These are phyloP conservation scores for Epicoccum sorghinum DNA, from an alignment of 2,329 filamentous ascomycete genomes.

Conservation along the genomic window DNA sequence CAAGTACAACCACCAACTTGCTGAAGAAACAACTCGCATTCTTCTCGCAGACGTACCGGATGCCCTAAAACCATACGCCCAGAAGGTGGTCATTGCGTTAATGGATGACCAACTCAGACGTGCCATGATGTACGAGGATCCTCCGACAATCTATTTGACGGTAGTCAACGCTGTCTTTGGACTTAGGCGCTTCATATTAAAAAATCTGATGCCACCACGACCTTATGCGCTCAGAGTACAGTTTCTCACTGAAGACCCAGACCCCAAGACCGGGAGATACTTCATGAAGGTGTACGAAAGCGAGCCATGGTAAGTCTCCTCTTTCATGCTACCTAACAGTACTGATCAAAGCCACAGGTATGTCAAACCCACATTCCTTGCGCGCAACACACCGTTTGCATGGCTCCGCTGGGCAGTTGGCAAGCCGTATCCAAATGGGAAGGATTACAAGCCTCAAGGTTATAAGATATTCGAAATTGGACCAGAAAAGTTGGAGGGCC, in stretches of 20 bases:
- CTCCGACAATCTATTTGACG: constrained; percentile 43
- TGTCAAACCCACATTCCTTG: constrained; percentile 28
- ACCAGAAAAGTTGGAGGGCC: constrained; percentile 60
- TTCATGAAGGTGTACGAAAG: constrained; percentile 24
- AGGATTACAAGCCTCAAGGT: constrained; percentile 57
- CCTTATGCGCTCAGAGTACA: constrained; percentile 38
- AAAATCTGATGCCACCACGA: constrained; percentile 67
- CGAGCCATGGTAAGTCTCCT: constrained; percentile 48
- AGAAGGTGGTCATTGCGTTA: constrained; percentile 62
- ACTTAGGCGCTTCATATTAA: constrained; percentile 61
- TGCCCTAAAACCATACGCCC: constrained; percentile 53
- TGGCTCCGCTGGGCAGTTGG: constrained; percentile 59
- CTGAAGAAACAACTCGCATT: constrained; percentile 65
- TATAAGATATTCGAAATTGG: constrained; percentile 67
- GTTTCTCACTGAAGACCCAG: constrained; percentile 52
- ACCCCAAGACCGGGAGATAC: constrained; percentile 51
- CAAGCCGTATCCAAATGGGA: constrained; percentile 68
- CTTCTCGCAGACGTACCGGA: constrained; percentile 63
- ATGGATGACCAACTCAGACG: constrained; percentile 69
- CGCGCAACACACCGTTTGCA: constrained; percentile 20
- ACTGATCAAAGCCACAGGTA: constrained; percentile 27
- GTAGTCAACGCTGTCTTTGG: constrained; percentile 58
- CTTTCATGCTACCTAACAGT: neutral
- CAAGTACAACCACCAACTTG: constrained; percentile 49
- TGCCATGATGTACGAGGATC: constrained; percentile 60